Base-by-base conservation (phyloP, 2,329 filamentous ascomycete species). In the Aspergillus terreus region DNA sequence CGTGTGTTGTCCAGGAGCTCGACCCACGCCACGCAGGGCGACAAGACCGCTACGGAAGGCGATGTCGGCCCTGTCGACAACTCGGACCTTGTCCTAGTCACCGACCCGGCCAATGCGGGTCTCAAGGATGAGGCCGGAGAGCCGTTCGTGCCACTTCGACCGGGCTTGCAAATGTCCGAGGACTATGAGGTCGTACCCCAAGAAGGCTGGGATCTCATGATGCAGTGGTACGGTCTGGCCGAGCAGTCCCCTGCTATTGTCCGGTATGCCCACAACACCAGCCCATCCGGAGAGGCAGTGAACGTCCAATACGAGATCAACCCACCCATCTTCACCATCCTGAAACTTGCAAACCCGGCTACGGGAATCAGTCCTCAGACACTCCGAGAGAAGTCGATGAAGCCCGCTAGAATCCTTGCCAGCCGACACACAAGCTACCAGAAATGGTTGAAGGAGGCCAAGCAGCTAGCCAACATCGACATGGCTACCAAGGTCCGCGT, bases 61-160 rank as follows among this genome's bases (percentile, higher is more conserved):
- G 80, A 83, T 4, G 80, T 94, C 50, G 91, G 91, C 1, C 88
- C 89, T 0, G 82, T 97, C 30, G 90, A 96, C 75, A 96, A 96
- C 66, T 84, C 87, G 0, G 87, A 92, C 64, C 85, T 96, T 54
- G 83, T 92, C 47, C 76, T 85, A 53, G 79, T 85, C 56, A 77
- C 68, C 25, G 75, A 77, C 52, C 73, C 71, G 4, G 65, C 66
- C 11, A 66, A 61, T 27, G 58, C 58, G 15, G 55, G 55, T 23
- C 71, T 77, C 59, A 70, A 72, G 52, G 76, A 78, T 52, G 74
- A 77, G 59, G 63, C 63, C n/a, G 75, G 70, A 9, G 68, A 77
- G 38, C 63, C 62, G 0, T 95, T 91, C 62, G 82, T 92, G 30
- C 85, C 88, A 3, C 78, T 97, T 42, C 87, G 85, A 59, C 82